phyloP scores from a whole-genome alignment of 2,329 filamentous ascomycete species.

The Colletotrichum orchidophilum region DNA sequence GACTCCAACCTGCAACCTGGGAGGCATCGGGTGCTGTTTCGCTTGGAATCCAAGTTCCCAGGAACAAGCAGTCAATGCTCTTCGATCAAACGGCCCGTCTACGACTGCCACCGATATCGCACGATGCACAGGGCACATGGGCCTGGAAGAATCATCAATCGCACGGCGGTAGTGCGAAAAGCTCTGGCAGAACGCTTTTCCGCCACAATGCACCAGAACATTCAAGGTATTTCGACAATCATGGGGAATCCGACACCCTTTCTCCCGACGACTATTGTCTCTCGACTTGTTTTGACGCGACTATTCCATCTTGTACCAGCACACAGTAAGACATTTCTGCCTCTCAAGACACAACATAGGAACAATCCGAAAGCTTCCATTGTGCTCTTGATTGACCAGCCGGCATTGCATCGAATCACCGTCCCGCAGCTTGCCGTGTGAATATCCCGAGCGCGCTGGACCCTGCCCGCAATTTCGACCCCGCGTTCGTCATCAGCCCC shows the following conservation, averaged over 20 bases:
- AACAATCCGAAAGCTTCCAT: neutral
- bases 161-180: neutral
- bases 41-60: neutral
- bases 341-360: neutral
- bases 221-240: slow-evolving; percentile 4
- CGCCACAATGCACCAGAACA: neutral
- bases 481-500: slow-evolving; percentile 29
- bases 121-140: neutral
- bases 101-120: neutral
- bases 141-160: slow-evolving; percentile 27
- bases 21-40: neutral
- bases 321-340: neutral
- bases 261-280: neutral
- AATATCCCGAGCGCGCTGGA: slow-evolving; percentile 13
- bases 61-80: neutral
- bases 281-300: neutral
- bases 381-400: neutral
- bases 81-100: neutral
- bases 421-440: slow-evolving; percentile 15
- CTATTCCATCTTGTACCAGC: neutral
- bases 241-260: neutral
- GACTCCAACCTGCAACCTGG: too few relatives aligned
- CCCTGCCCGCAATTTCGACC: slow-evolving; percentile 15
- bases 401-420: neutral
- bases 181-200: slow-evolving; percentile 27